Evolutionary conservation across 495 filamentous ascomycete genomes (phyloP), one percentile per base, ranked within the genome.

Genomic region (Penicillium cataractarum): DNA sequence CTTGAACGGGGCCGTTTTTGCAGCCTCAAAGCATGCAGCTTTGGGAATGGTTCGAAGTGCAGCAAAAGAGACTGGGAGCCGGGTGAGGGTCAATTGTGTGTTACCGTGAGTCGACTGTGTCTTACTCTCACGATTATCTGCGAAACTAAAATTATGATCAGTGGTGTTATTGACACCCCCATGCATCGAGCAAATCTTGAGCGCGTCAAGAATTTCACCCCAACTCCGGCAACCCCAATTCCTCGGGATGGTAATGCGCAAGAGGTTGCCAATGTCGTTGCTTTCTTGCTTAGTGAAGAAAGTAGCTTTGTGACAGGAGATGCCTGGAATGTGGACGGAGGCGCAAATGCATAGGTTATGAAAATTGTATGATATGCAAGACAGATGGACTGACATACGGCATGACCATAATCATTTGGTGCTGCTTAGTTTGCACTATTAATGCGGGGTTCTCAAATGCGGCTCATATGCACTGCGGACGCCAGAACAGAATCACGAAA

Each of bases 101-200:
- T 51, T 51, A 29, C 49, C 49, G 22, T 51, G 49, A 51, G 49
- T 29, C 7, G 6, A 17, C 13, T 6, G 7, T 27, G 6, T 12
- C 10, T 2, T n/a, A 0, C 26, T 17, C 4, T n/a, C 3, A 17
- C 9, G 8, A 31, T 13, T 29, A 8, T 15, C 22, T 13, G 17
- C 21, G n/a, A 31, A n/a, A 15, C 49, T 44, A 2, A 44, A 22
- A 9, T 3, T 21, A 9, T 21, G 2, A 22, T 21, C 19, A 51
- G 49, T 17, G 49, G 49, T 3, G 49, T 51, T 31, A 51, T 51
- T 31, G 49, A 51, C 7, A 51, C 49, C 4, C 49, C 49, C 0
- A 51, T 51, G 49, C 49, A 51, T 31, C 49, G 49, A 9, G 49
- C 49, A 31, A 51, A 51, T 51, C 49, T 51, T 17, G 49, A 24